Evolutionary conservation across 371 early-diverging fungal genomes (phyloP).

Genomic region (Batkoa obscura): DNA sequence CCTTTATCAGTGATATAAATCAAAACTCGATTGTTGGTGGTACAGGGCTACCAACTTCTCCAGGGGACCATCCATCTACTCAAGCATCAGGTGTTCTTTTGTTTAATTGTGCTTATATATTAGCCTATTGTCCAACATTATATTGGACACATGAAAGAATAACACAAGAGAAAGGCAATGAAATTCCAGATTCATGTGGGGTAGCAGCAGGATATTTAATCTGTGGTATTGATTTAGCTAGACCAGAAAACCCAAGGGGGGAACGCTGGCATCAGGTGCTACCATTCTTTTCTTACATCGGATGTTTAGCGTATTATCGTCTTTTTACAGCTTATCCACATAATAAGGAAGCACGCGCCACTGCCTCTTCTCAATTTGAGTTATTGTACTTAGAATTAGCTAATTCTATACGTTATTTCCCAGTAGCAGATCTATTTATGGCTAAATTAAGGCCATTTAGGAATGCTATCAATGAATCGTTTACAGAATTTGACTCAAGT

Average conservation of each 20-base stretch:
- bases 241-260: neutral
- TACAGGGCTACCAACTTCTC: neutral
- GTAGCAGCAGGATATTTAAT: neutral
- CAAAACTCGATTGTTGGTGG: neutral
- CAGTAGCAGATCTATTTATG: conserved; percentile 1
- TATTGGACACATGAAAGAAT: neutral
- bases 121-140: neutral
- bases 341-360: neutral
- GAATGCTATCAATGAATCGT: no score
- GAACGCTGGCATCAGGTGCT: conserved; percentile 2
- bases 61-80: neutral
- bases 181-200: neutral
- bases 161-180: no score
- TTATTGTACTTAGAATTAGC: neutral
- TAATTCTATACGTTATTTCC: neutral
- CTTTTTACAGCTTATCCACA: neutral
- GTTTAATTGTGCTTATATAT: conserved; percentile 2
- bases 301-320: neutral
- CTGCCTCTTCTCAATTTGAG: neutral
- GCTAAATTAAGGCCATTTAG: neutral
- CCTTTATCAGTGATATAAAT: neutral
- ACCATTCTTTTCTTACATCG: neutral
- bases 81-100: neutral
- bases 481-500: no score
- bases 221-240: neutral